Conservation (phyloP, 305 asterid genomes). For the Fraxinus ornus region DNA sequence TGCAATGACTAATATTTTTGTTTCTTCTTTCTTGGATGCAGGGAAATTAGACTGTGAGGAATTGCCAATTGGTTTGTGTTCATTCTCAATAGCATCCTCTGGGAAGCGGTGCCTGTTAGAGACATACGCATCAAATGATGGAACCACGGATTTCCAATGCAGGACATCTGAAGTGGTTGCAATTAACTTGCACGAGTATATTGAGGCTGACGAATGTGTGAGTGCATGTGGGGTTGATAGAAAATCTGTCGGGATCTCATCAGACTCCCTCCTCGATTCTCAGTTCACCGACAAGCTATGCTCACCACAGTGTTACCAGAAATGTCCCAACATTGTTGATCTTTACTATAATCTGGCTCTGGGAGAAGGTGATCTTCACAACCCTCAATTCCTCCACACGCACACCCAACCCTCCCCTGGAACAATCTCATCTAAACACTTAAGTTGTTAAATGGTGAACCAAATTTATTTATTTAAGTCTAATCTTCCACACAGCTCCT, state of each 20-base stretch:
- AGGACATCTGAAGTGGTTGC: conserved; percentile 50
- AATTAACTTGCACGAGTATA: conserved; percentile 26
- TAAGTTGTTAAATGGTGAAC: too few species aligned
- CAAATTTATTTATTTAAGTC: too few species aligned
- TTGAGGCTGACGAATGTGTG: conserved; percentile 58
- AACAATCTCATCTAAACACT: background rate
- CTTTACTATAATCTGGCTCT: conserved; percentile 54
- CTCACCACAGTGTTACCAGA: conserved; percentile 41
- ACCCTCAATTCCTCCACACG: too few species aligned
- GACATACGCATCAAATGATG: conserved; percentile 31
- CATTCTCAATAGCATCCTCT: conserved; percentile 41
- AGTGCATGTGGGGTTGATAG: conserved; percentile 52
- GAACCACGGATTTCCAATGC: conserved; percentile 37
- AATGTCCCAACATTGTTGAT: conserved; percentile 63
- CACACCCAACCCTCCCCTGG: background rate
- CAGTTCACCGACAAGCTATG: conserved; percentile 42
- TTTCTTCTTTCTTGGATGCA: conserved; percentile 2
- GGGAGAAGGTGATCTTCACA: conserved; percentile 46
- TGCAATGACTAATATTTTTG: background rate
- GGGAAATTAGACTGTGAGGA: conserved; percentile 54
- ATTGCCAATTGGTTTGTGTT: conserved; percentile 42
- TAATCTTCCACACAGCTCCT: too few species aligned
- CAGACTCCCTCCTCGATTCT: conserved; percentile 48
- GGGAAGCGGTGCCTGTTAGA: conserved; percentile 56
- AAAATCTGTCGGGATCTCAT: conserved; percentile 53